A percentile compares a stretch with the other conserved stretches of the same genome.
phyloP scores from a whole-genome alignment of 73 alveolate species.

The Uronychia setigera region DNA sequence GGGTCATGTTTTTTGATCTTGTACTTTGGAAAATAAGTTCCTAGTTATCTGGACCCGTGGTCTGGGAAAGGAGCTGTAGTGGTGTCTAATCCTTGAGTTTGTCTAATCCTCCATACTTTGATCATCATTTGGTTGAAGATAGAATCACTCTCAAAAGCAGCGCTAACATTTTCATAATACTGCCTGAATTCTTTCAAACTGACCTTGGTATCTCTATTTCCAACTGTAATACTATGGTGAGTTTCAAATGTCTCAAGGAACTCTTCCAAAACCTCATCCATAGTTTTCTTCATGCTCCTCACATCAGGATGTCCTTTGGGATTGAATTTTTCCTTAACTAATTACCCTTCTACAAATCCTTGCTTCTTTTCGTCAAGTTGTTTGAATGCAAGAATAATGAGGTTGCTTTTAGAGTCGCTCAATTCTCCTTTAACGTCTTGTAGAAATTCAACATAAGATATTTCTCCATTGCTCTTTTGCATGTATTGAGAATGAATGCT shows the following conservation, averaged over 20 bases:
- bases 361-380: constrained; percentile 62
- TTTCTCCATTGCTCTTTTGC: constrained; percentile 74
- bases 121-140: constrained; percentile 63
- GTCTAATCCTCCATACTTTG: constrained; percentile 54
- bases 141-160: constrained; percentile 67
- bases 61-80: not conserved
- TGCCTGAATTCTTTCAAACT: not conserved
- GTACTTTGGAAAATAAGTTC: not conserved
- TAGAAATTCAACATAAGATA: constrained; percentile 83
- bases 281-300: constrained; percentile 70
- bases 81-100: too few relatives aligned
- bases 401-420: constrained; percentile 73
- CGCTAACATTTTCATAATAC: constrained; percentile 46
- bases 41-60: not conserved
- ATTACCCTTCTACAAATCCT: constrained; percentile 76
- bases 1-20: too few relatives aligned
- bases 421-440: constrained; percentile 75
- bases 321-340: constrained; percentile 45
- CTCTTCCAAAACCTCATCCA: constrained; percentile 76
- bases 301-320: constrained; percentile 89
- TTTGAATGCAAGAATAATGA: constrained; percentile 76
- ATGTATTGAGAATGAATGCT: constrained; percentile 67
- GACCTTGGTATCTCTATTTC: not conserved
- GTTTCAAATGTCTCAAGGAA: constrained; percentile 75
- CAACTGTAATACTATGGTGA: constrained; percentile 51